Conservation (phyloP, 805 yeast genomes). For the Tetrapisispora namnaoensis region DNA sequence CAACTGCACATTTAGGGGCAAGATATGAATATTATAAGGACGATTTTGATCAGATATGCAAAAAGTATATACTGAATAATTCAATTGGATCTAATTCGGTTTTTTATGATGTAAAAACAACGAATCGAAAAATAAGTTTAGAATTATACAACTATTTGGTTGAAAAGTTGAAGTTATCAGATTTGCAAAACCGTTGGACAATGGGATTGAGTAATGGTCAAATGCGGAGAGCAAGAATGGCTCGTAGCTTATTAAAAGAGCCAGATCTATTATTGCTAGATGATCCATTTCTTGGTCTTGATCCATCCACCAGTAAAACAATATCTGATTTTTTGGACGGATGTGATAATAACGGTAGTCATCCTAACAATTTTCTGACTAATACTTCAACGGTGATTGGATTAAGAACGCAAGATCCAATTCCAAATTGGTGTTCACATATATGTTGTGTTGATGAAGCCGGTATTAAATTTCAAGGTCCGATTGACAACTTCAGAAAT, state of each 20-base stretch:
- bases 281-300: slow-evolving; percentile 89
- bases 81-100: slow-evolving; percentile 35
- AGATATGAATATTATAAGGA: slow-evolving; percentile 84
- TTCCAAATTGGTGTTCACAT: slow-evolving; percentile 76
- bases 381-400: slow-evolving; percentile 55
- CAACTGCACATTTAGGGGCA: slow-evolving; percentile 72
- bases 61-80: slow-evolving; percentile 47
- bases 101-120: slow-evolving; percentile 28
- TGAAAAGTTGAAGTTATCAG: slow-evolving; percentile 42
- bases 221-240: slow-evolving; percentile 80
- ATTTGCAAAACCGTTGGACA: slow-evolving; percentile 62
- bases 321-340: slow-evolving; percentile 38
- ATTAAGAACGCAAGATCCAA: slow-evolving; percentile 57
- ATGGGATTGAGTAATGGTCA: slow-evolving; percentile 91
- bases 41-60: slow-evolving; percentile 65
- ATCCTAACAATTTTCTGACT: neutral
- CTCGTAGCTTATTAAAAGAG: slow-evolving; percentile 52
- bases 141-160: slow-evolving; percentile 36
- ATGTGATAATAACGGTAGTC: slow-evolving; percentile 10
- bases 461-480: slow-evolving; percentile 47
- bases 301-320: slow-evolving; percentile 54
- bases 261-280: slow-evolving; percentile 69
- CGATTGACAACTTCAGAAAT: slow-evolving; percentile 19
- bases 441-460: slow-evolving; percentile 45
- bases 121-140: slow-evolving; percentile 25